Conservation (phyloP, 2,329 filamentous ascomycete species). For the Venturia nashicola region DNA sequence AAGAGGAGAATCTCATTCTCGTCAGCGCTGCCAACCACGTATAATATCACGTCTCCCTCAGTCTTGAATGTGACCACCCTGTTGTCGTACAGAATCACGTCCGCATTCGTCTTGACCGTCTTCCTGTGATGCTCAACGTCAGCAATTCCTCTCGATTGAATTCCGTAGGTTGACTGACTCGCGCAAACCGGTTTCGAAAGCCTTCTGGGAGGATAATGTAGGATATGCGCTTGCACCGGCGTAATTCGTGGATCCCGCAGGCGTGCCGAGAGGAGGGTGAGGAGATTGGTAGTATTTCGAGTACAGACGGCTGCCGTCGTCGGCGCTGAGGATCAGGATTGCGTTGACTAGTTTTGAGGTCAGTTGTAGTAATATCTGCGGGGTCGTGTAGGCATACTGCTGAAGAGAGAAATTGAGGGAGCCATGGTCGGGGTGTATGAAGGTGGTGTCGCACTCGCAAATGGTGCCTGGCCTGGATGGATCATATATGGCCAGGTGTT, state of each 20-base stretch:
- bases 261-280: constrained; percentile 48
- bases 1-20: constrained; percentile 97
- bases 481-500: neutral
- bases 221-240: constrained; percentile 67
- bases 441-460: neutral
- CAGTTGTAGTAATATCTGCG: neutral
- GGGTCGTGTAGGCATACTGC: neutral
- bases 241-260: constrained; percentile 44
- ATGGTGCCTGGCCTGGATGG: neutral
- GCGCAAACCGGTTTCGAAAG: constrained; percentile 90
- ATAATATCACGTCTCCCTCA: constrained; percentile 93
- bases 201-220: constrained; percentile 84
- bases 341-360: constrained; percentile 33
- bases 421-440: neutral
- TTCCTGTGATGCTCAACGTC: constrained; percentile 32
- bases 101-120: constrained; percentile 73
- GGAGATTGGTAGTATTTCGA: constrained; percentile 67
- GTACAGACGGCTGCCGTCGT: constrained; percentile 45
- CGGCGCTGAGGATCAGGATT: constrained; percentile 46
- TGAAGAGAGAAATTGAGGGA: constrained; percentile 1
- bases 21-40: constrained; percentile 77
- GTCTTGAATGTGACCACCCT: constrained; percentile 94
- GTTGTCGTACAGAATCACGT: constrained; percentile 97
- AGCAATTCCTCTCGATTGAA: neutral
- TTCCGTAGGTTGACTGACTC: constrained; percentile 28